Percentiles rank a stretch among this genome's conserved stretches.
phyloP scores from a whole-genome alignment of 805 yeast species.

The Sugiyamaella mastotermitis region DNA sequence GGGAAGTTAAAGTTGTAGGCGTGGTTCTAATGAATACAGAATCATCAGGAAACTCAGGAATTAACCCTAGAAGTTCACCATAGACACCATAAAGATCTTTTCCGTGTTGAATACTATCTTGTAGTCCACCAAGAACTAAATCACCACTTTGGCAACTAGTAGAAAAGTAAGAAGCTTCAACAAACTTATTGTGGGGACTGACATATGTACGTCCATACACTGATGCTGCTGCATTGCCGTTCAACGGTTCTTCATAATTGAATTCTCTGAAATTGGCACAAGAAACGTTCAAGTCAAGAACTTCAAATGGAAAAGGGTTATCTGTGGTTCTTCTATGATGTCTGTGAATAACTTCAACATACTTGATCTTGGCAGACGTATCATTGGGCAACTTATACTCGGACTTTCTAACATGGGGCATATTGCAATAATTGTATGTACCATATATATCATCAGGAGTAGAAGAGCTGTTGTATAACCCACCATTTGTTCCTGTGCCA shows the following conservation, averaged over 20 bases:
- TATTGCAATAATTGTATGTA: no score
- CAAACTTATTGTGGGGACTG: conserved; percentile 29
- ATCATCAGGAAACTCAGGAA: conserved; percentile 33
- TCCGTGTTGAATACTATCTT: conserved; percentile 38
- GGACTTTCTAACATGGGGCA: no score
- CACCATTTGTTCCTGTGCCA: conserved; percentile 10
- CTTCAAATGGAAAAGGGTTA: no score
- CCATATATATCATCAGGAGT: no score
- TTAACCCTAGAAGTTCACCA: conserved; percentile 29
- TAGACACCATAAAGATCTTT: conserved; percentile 34
- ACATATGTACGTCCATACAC: conserved; percentile 22
- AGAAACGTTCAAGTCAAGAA: no score
- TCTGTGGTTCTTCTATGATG: no score
- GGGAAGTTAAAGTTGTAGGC: conserved; percentile 36
- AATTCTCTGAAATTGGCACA: no score
- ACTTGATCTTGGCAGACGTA: no score
- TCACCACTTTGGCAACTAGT: conserved; percentile 38
- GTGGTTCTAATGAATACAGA: conserved; percentile 34
- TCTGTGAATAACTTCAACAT: no score
- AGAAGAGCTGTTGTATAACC: conserved; percentile 13
- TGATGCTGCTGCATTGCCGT: conserved; percentile 11
- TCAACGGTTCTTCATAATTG: conserved; percentile 23
- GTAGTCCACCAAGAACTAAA: conserved; percentile 35
- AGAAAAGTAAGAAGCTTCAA: conserved; percentile 23
- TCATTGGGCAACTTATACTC: no score